Conservation (phyloP, 371 early-diverging fungal species). For the Mortierella sp. region DNA sequence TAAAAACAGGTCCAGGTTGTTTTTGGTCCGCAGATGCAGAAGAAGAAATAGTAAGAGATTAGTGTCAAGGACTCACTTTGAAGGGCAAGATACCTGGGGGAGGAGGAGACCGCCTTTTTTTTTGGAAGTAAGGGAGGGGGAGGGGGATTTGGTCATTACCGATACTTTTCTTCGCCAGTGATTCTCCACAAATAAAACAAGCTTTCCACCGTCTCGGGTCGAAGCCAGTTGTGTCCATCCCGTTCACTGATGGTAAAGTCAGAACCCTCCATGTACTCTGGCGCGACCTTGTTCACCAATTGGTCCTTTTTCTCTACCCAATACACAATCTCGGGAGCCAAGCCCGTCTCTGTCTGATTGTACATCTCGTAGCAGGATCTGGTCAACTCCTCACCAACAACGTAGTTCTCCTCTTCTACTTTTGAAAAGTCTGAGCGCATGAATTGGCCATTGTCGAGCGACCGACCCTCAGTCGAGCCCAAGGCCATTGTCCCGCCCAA, state of each 20-base stretch:
- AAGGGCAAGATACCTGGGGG: no score
- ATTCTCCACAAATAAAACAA: constrained; percentile 86
- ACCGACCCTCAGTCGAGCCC: constrained; percentile 75
- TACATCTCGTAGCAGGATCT: constrained; percentile 90
- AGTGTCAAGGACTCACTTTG: no score
- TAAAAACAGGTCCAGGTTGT: no score
- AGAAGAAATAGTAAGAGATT: no score
- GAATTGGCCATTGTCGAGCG: constrained; percentile 14
- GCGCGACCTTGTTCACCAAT: constrained; percentile 27
- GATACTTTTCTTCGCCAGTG: constrained; percentile 82
- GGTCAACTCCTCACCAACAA: constrained; percentile 81
- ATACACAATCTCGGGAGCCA: constrained; percentile 88
- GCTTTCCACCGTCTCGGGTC: constrained; percentile 94
- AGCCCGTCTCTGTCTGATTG: constrained; percentile 77
- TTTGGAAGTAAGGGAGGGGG: no score
- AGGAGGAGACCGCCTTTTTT: no score
- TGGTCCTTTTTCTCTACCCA: constrained; percentile 50
- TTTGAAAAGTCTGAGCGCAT: constrained; percentile 24
- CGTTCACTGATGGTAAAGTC: constrained; percentile 74
- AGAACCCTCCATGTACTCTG: constrained; percentile 49
- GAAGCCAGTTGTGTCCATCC: constrained; percentile 78
- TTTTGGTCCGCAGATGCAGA: no score
- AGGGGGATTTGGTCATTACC: constrained; percentile 46
- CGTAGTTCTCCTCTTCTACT: constrained; percentile 65
- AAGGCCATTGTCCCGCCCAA: constrained; percentile 89